Evolutionary conservation across 2,329 filamentous ascomycete species (phyloP).

Genomic region (Capronia coronata): DNA sequence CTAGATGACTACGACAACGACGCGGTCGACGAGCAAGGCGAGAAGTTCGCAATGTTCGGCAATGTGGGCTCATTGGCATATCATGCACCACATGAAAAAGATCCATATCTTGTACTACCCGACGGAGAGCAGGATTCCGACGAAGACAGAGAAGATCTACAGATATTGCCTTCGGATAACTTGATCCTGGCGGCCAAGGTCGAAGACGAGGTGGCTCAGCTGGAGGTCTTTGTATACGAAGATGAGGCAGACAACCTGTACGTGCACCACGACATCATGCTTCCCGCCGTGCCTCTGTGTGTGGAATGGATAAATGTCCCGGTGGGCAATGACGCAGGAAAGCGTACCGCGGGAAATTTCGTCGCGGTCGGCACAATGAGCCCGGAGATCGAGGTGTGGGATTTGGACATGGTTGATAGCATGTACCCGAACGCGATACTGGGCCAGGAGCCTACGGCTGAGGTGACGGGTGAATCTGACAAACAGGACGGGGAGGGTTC

Average conservation of each 20-base stretch:
- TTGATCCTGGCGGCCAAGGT: constrained; percentile 86
- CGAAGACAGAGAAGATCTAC: constrained; percentile 86
- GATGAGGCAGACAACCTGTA: constrained; percentile 94
- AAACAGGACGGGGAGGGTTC: constrained; percentile 30
- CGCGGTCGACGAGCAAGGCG: constrained; percentile 56
- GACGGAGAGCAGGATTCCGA: constrained; percentile 59
- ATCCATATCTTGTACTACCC: constrained; percentile 90
- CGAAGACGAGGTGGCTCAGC: constrained; percentile 91
- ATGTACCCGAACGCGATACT: constrained; percentile 98
- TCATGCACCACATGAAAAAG: constrained; percentile 87
- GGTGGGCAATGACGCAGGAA: constrained; percentile 64
- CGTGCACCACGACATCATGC: constrained; percentile 98
- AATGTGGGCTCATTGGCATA: constrained; percentile 91
- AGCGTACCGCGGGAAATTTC: constrained; percentile 72
- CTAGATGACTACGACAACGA: constrained; percentile 90
- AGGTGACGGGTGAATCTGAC: constrained; percentile 45
- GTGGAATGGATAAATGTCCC: constrained; percentile 93
- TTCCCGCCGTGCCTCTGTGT: constrained; percentile 90
- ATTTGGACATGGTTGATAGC: constrained; percentile 89
- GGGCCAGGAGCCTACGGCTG: constrained; percentile 56
- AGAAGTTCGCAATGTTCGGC: constrained; percentile 85
- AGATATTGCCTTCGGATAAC: constrained; percentile 89
- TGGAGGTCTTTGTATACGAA: constrained; percentile 97
- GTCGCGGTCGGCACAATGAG: constrained; percentile 96
- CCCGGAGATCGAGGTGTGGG: constrained; percentile 97